Percentiles rank a stretch among this genome's conserved stretches.
Evolutionary conservation across 495 filamentous ascomycete genomes (phyloP).

Genomic region (Xylona heveae): DNA sequence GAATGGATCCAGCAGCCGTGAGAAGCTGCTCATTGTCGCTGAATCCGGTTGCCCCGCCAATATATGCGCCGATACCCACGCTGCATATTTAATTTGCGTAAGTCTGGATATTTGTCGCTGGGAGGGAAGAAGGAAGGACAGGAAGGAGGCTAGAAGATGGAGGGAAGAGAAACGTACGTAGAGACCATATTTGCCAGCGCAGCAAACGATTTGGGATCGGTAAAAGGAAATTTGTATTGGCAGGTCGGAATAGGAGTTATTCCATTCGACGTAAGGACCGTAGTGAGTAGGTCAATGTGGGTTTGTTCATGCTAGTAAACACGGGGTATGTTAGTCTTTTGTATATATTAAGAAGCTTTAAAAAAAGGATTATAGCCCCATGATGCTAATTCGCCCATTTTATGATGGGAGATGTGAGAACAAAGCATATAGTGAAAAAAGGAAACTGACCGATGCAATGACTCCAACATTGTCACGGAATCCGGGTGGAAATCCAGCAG

Average conservation of each 20-base stretch:
- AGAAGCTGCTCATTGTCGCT: slow-evolving; percentile 30
- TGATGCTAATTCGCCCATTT: no score
- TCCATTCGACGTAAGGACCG: slow-evolving; percentile 25
- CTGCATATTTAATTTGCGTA: slow-evolving; percentile 7
- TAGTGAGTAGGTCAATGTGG: slow-evolving; percentile 34
- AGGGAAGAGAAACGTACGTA: background rate
- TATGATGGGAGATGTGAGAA: no score
- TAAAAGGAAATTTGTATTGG: slow-evolving; percentile 34
- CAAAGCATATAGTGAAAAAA: no score
- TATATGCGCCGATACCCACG: slow-evolving; percentile 13
- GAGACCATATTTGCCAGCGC: slow-evolving; percentile 22
- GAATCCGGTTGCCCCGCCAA: slow-evolving; percentile 30
- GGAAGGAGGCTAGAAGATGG: slow-evolving; percentile 1
- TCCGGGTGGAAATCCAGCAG: slow-evolving; percentile 23
- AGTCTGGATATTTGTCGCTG: slow-evolving; percentile 10
- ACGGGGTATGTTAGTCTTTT: slow-evolving; percentile 11
- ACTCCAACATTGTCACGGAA: slow-evolving; percentile 31
- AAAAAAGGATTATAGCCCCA: no score
- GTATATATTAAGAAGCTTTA: slow-evolving; percentile 9
- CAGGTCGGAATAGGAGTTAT: slow-evolving; percentile 27
- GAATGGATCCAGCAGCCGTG: slow-evolving; percentile 37
- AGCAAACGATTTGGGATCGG: slow-evolving; percentile 26
- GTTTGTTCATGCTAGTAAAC: slow-evolving; percentile 28
- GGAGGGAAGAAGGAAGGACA: slow-evolving; percentile 24
- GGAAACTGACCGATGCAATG: slow-evolving; percentile 18